These are phyloP conservation scores for Kodamaea alishanica DNA, from an alignment of 1,139 yeast genomes.

Conservation along the genomic window DNA sequence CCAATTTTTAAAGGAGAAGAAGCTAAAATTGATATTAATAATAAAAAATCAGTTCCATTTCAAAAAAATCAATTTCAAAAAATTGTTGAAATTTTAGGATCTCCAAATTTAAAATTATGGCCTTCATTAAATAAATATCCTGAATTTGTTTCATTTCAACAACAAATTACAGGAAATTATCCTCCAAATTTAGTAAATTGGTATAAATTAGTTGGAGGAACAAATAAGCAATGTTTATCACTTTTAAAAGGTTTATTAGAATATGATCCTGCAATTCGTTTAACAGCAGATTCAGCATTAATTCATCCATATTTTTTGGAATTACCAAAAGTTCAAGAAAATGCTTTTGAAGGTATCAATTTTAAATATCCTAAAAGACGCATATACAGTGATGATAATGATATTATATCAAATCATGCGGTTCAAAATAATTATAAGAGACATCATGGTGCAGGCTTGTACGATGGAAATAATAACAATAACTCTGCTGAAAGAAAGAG, in stretches of 20 bases:
- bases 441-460: slow-evolving; percentile 16
- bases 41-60: slow-evolving; percentile 87
- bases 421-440: slow-evolving; percentile 19
- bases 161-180: slow-evolving; percentile 52
- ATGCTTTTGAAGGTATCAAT: slow-evolving; percentile 64
- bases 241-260: slow-evolving; percentile 62
- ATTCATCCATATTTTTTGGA: slow-evolving; percentile 72
- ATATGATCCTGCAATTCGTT: slow-evolving; percentile 80
- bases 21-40: slow-evolving; percentile 78
- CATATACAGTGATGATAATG: slow-evolving; percentile 75
- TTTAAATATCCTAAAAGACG: slow-evolving; percentile 69
- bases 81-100: slow-evolving; percentile 85
- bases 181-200: slow-evolving; percentile 73
- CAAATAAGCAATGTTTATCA: slow-evolving; percentile 63
- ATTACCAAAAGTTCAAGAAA: slow-evolving; percentile 62
- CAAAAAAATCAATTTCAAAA: slow-evolving; percentile 90
- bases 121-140: slow-evolving; percentile 77
- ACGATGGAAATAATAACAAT: slow-evolving; percentile 6
- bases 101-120: slow-evolving; percentile 78
- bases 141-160: slow-evolving; percentile 61
- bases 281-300: slow-evolving; percentile 67
- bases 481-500: slow-evolving; percentile 22
- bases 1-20: slow-evolving; percentile 98
- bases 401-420: slow-evolving; percentile 41
- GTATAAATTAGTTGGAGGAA: slow-evolving; percentile 80